Conservation (phyloP, 257 asterid species). For the Solanum raphanifolium region DNA sequence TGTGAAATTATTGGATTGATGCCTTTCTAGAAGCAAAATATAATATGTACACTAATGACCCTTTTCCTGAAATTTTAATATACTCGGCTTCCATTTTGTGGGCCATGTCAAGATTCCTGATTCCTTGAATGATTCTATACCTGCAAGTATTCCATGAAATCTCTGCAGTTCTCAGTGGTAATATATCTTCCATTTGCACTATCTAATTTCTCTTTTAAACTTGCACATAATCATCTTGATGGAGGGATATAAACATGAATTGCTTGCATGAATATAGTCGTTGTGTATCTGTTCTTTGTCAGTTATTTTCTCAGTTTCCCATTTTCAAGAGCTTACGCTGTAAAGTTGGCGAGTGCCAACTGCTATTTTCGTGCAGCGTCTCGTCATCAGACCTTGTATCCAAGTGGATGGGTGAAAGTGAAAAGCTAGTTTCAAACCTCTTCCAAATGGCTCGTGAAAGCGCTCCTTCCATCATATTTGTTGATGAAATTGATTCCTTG, state of each 20-base stretch:
- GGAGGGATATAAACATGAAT: not conserved
- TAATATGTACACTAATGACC: not conserved
- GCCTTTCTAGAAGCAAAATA: not conserved
- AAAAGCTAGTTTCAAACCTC: slow-evolving; percentile 93
- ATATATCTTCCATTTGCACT: not conserved
- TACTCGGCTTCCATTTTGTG: not conserved
- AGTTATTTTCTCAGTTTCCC: not conserved
- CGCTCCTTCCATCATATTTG: slow-evolving; percentile 83
- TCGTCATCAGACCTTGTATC: slow-evolving; percentile 97
- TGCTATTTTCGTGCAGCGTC: slow-evolving; percentile 58
- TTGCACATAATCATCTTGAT: not conserved
- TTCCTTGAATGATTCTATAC: not conserved
- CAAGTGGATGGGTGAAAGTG: slow-evolving; percentile 99
- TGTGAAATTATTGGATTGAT: not conserved
- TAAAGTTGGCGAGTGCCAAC: slow-evolving; percentile 57
- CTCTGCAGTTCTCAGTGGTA: not conserved
- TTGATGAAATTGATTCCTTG: slow-evolving; percentile 94
- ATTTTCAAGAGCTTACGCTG: slow-evolving; percentile 18
- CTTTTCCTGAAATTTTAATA: not conserved
- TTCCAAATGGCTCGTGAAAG: slow-evolving; percentile 99
- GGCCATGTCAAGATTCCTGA: not conserved
- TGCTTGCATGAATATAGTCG: not conserved
- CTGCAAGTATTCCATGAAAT: not conserved
- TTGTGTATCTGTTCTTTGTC: not conserved
- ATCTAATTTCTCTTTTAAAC: not conserved